A percentile compares a stretch with the other conserved stretches of the same genome.
Conservation (phyloP, 2,329 filamentous ascomycete genomes). For the Oidium heveae region DNA sequence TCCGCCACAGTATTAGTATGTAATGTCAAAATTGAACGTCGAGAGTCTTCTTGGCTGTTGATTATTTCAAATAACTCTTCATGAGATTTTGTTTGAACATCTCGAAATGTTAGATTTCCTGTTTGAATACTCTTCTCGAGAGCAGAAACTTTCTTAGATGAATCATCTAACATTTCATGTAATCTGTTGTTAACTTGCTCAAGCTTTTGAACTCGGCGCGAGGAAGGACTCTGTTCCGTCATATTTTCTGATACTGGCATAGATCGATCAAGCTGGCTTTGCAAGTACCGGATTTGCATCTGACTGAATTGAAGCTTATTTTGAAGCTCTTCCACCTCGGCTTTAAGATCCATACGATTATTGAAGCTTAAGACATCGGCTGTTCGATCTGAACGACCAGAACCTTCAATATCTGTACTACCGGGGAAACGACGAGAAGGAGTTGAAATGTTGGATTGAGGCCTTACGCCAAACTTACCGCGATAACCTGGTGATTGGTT, state of each 20-base stretch:
- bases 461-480: conserved; percentile 24
- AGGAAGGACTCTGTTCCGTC: conserved; percentile 53
- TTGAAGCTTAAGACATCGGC: conserved; percentile 65
- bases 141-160: conserved; percentile 69
- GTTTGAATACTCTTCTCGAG: conserved; percentile 69
- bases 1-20: conserved; percentile 73
- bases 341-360: conserved; percentile 70
- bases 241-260: conserved; percentile 34
- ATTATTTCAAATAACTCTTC: conserved; percentile 84
- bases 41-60: conserved; percentile 76
- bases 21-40: conserved; percentile 53
- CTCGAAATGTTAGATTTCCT: conserved; percentile 68
- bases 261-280: conserved; percentile 55
- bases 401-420: conserved; percentile 39
- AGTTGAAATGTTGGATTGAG: conserved; percentile 51
- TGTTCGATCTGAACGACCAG: conserved; percentile 61
- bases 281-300: conserved; percentile 85
- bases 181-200: conserved; percentile 78
- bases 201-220: conserved; percentile 65
- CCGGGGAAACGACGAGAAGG: conserved; percentile 47
- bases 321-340: conserved; percentile 75
- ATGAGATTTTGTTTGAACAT: conserved; percentile 79
- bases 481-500: conserved; percentile 52
- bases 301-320: conserved; percentile 83
- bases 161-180: conserved; percentile 88